phyloP scores from a whole-genome alignment of 371 early-diverging fungal species.

The Coemansia linderi region DNA sequence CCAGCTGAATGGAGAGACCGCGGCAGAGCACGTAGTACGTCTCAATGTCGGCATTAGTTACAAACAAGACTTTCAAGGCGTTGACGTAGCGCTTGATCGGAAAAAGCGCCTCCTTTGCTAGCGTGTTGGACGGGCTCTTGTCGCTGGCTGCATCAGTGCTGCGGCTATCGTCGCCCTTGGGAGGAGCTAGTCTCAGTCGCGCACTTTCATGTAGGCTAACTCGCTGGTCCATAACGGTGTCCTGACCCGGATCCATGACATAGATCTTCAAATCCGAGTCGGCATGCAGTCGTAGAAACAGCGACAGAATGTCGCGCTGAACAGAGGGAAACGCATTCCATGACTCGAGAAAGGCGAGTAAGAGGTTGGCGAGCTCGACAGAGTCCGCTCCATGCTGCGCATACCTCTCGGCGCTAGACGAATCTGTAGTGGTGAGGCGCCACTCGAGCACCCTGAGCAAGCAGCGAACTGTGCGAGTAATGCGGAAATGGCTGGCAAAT shows the following conservation, averaged over 20 bases:
- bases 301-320: constrained; percentile 39
- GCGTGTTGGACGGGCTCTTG: constrained; percentile 26
- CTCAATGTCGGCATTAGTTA: constrained; percentile 67
- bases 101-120: constrained; percentile 40
- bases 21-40: constrained; percentile 66
- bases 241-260: constrained; percentile 26
- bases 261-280: constrained; percentile 43
- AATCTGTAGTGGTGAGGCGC: constrained; percentile 38
- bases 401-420: constrained; percentile 15
- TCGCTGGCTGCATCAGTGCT: constrained; percentile 18
- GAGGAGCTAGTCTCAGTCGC: constrained; percentile 25
- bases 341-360: constrained; percentile 42
- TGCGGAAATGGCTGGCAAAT: constrained; percentile 31
- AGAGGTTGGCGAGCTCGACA: constrained; percentile 32
- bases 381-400: constrained; percentile 21
- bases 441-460: constrained; percentile 31
- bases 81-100: constrained; percentile 60
- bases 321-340: constrained; percentile 35
- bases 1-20: constrained; percentile 67
- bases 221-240: constrained; percentile 50
- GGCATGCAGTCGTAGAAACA: constrained; percentile 43
- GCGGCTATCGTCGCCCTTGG: constrained; percentile 39
- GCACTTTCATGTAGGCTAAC: constrained; percentile 46
- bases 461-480: constrained; percentile 18
- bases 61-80: constrained; percentile 60